These are phyloP conservation scores for Aspergillus sclerotioniger DNA, from an alignment of 495 filamentous ascomycete genomes.

Conservation along the genomic window DNA sequence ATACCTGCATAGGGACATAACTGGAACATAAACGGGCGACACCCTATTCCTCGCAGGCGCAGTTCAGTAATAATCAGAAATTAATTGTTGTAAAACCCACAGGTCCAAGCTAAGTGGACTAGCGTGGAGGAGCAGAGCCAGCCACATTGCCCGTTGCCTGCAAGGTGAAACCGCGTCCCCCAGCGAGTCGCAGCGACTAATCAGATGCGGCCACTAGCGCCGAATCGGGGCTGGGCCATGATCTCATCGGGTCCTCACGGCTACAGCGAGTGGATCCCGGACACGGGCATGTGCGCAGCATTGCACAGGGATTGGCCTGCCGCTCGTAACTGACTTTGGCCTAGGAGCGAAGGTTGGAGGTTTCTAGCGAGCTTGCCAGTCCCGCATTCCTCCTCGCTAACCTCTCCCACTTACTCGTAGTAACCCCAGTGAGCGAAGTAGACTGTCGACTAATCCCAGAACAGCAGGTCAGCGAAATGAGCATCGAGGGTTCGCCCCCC, in stretches of 20 bases:
- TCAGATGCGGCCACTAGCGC: slow-evolving; percentile 9
- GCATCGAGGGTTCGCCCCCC: not conserved
- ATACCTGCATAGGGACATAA: no score
- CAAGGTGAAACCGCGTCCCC: slow-evolving; percentile 19
- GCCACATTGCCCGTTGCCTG: slow-evolving; percentile 16
- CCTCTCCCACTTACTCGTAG: no score
- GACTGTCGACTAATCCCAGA: not conserved
- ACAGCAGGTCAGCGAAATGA: not conserved
- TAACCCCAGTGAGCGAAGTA: no score
- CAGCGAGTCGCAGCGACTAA: slow-evolving; percentile 4
- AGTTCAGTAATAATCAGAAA: not conserved
- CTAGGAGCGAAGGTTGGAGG: not conserved
- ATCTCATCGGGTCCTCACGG: slow-evolving; percentile 12
- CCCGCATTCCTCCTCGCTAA: not conserved
- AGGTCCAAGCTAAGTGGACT: not conserved
- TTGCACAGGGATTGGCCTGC: slow-evolving; percentile 6
- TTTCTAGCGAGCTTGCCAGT: not conserved
- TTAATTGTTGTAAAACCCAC: not conserved
- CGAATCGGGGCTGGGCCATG: not conserved
- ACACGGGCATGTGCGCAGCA: slow-evolving; percentile 10
- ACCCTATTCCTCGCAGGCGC: not conserved
- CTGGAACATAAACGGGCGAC: no score
- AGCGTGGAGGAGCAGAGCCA: not conserved
- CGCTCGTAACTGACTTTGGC: not conserved
- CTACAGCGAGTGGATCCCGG: not conserved